Evolutionary conservation across 2,329 filamentous ascomycete genomes (phyloP).

Genomic region (Tolypocladium amazonense): DNA sequence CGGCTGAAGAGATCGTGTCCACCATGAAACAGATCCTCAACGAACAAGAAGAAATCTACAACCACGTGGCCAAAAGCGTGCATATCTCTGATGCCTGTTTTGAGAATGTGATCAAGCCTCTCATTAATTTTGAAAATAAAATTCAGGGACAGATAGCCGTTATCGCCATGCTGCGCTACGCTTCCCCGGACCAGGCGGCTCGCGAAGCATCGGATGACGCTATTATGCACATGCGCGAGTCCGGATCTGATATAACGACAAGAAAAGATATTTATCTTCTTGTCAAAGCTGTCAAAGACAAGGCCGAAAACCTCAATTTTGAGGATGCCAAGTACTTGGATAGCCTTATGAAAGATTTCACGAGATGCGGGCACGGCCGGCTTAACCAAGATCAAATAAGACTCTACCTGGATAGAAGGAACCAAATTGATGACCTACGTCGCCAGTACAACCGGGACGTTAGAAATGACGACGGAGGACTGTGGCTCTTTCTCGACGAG

Average conservation of each 20-base stretch:
- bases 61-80: background rate
- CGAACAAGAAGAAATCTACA: background rate
- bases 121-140: background rate
- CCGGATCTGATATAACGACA: background rate
- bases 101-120: background rate
- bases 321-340: background rate
- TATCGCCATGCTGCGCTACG: background rate
- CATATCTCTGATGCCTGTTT: background rate
- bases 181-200: background rate
- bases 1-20: background rate
- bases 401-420: background rate
- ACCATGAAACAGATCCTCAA: background rate
- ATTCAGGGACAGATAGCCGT: background rate
- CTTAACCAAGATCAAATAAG: background rate
- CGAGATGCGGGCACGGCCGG: background rate
- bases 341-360: background rate
- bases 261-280: background rate
- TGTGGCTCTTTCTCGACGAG: background rate
- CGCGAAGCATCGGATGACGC: background rate
- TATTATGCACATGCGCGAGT: background rate
- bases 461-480: background rate
- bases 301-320: background rate
- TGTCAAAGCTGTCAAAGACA: background rate
- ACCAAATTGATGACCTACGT: background rate
- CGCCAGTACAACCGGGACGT: background rate